Conservation (phyloP, 768 basidiomycete genomes). For the Fistulinella prunicolor region DNA sequence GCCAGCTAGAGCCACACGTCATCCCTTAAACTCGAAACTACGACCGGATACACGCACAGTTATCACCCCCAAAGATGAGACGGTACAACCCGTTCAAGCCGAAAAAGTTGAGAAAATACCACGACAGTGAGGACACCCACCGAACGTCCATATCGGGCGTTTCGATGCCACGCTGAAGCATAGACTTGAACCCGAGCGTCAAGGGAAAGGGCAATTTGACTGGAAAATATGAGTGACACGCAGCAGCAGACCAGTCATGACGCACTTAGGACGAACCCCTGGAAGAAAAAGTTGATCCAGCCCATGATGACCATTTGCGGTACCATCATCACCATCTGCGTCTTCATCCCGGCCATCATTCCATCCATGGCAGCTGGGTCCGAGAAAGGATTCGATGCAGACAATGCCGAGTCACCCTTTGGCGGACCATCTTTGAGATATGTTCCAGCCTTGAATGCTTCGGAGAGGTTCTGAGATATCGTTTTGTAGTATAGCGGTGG, state of each 20-base stretch:
- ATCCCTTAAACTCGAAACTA: conserved; percentile 9
- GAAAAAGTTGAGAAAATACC: conserved; percentile 99
- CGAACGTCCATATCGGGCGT: conserved; percentile 96
- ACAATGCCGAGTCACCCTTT: conserved; percentile 52
- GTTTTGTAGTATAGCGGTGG: conserved; percentile 69
- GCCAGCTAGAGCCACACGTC: conserved; percentile 50
- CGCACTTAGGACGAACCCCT: conserved; percentile 96
- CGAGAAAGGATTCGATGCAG: conserved; percentile 77
- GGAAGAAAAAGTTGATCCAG: conserved; percentile 99
- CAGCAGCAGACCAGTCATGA: conserved; percentile 18
- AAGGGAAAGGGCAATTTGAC: conserved; percentile 97
- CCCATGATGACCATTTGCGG: conserved; percentile 99
- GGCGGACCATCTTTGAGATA: conserved; percentile 87
- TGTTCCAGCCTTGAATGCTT: conserved; percentile 68
- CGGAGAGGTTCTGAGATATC: conserved; percentile 70
- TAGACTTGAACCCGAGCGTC: conserved; percentile 95
- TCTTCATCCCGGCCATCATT: conserved; percentile 99
- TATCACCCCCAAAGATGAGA: conserved; percentile 86
- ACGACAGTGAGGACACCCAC: conserved; percentile 98
- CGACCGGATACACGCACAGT: conserved; percentile 53
- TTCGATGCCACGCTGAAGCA: conserved; percentile 94
- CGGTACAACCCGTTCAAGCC: conserved; percentile 95
- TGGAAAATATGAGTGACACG: conserved; percentile 29
- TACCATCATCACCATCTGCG: conserved; percentile 99
- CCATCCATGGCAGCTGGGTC: conserved; percentile 95